Base-by-base conservation (phyloP, 176 grass and related monocot species). In the Musa schizocarpa region DNA sequence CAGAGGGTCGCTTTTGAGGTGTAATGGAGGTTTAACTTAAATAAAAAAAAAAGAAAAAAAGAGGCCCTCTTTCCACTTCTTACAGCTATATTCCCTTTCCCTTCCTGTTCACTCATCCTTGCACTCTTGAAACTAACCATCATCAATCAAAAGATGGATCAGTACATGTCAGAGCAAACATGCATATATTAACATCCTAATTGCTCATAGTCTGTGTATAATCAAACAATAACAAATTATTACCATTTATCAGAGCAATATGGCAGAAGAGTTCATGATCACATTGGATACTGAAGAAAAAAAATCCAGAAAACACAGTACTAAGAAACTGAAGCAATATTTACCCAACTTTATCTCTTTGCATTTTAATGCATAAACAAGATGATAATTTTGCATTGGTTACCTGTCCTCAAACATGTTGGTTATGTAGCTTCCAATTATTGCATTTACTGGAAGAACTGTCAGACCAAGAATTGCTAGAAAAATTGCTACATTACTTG, bases 381-480 rank as follows among this genome's bases (percentile, higher is more conserved):
- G 2, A 13, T 29, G 22, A 68, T 68, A 25, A 68, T 24, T 34
- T n/a, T n/a, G 13, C 9, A 1, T 23, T 12, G 8, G 56, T 22
- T 90, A 92, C 95, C 95, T 92, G 65, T 99, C 95, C 71, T 94
- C 86, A 56, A 94, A 99, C 69, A 94, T 75, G 26, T 89, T 86
- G 62, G 87, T 89, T 23, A 99, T 24, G 78, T 92, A 99, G 81
- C 82, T 99, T 72, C 95, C 95, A 8, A 99, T 84, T 50, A 99
- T 69, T 51, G 78, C 67, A 78, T 99, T 99, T 26, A 99, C 86
- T 0, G 95, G 95, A 84, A 99, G 82, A 89, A 99, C 95, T 1
- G 95, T 99, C 48, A 99, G 73, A 20, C 95, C 95, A 69, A 99
- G 88, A 77, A 99, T 75, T 9, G 90, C 95, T 68, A 99, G 77